Evolutionary conservation across 306 rosid genomes (phyloP).

Genomic region (Quillaja saponaria): DNA sequence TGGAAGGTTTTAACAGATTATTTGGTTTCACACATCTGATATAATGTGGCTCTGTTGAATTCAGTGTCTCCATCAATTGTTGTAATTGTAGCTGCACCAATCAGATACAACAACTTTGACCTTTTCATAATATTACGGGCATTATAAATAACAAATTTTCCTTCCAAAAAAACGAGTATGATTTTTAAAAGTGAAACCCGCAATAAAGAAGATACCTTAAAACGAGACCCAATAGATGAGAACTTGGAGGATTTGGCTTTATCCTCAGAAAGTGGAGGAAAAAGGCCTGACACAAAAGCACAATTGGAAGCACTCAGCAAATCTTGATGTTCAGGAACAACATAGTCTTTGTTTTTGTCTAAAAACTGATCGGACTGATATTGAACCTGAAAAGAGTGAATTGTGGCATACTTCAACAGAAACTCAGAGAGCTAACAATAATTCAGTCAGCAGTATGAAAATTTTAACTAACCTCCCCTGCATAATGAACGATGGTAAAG

Average conservation of each 20-base stretch:
- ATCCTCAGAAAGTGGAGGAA: slow-evolving; percentile 80
- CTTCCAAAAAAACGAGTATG: slow-evolving; percentile 20
- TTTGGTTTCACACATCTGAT: slow-evolving; percentile 97
- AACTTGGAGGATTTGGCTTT: slow-evolving; percentile 76
- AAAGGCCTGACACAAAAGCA: slow-evolving; percentile 78
- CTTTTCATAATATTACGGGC: slow-evolving; percentile 28
- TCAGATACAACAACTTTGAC: slow-evolving; percentile 32
- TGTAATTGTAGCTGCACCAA: slow-evolving; percentile 85
- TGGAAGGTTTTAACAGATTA: slow-evolving; percentile 52
- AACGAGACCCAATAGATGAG: slow-evolving; percentile 91
- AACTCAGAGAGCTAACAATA: slow-evolving; percentile 15
- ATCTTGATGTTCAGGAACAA: slow-evolving; percentile 93
- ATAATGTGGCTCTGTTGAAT: slow-evolving; percentile 79
- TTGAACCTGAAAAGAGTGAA: slow-evolving; percentile 67
- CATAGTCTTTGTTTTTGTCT: slow-evolving; percentile 93
- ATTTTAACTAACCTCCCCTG: slow-evolving; percentile 76
- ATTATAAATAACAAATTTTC: slow-evolving; percentile 28
- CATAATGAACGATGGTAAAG: slow-evolving; percentile 80
- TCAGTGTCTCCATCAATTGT: slow-evolving; percentile 86
- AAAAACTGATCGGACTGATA: slow-evolving; percentile 86
- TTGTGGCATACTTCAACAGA: slow-evolving; percentile 23
- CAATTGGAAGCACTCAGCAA: slow-evolving; percentile 81
- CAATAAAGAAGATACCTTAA: slow-evolving; percentile 60
- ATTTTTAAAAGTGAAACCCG: neutral
- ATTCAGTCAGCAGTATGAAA: slow-evolving; percentile 27